Conservation (phyloP, 2,329 filamentous ascomycete genomes). For the Colletotrichum sp. region DNA sequence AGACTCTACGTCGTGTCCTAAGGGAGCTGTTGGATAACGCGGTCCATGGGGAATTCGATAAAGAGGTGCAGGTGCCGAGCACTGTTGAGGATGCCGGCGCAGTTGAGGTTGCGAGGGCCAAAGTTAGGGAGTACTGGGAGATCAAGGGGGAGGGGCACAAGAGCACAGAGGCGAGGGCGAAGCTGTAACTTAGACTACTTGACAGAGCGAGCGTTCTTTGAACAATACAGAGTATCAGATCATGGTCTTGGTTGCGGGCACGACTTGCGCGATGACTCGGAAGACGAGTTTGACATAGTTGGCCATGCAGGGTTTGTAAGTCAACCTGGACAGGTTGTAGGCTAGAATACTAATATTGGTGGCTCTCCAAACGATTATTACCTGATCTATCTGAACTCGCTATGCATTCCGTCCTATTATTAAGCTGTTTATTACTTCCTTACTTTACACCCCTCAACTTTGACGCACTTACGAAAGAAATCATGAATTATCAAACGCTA, state of each 20-base stretch:
- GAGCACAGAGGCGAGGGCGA: constrained; percentile 52
- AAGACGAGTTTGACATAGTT: background rate
- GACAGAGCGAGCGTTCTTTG: background rate
- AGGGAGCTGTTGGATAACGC: constrained; percentile 86
- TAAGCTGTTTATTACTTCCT: fast-evolving
- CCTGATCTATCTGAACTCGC: fast-evolving
- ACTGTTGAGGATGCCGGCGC: constrained; percentile 84
- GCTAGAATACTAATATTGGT: background rate
- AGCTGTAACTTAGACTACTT: constrained; percentile 41
- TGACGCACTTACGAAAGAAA: fast-evolving
- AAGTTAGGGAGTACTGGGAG: constrained; percentile 78
- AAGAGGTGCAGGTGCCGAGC: constrained; percentile 75
- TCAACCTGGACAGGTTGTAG: background rate
- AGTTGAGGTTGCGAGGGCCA: constrained; percentile 74
- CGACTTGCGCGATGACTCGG: background rate
- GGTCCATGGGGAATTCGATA: constrained; percentile 73
- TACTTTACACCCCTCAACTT: fast-evolving
- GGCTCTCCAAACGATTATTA: fast-evolving
- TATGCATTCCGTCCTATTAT: fast-evolving
- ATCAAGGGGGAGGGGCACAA: constrained; percentile 46
- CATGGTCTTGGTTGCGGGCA: background rate
- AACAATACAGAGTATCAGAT: background rate
- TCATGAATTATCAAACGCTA: background rate
- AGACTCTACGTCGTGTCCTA: constrained; percentile 83
- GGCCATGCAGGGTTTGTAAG: background rate